phyloP scores from a whole-genome alignment of 345 rosid species.

The Hibiscus syriacus region DNA sequence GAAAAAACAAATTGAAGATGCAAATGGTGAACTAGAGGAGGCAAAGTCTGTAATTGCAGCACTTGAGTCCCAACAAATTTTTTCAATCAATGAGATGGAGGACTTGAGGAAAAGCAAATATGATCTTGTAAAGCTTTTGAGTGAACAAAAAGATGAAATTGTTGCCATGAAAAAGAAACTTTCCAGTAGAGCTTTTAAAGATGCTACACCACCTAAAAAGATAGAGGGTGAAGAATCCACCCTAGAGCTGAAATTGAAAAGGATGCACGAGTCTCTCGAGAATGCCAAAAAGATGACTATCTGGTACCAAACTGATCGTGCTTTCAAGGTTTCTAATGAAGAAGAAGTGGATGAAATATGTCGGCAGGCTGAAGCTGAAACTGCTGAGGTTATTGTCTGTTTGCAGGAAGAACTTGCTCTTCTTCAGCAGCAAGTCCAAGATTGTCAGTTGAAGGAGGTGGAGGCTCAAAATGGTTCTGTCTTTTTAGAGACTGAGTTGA shows the following conservation, averaged over 20 bases:
- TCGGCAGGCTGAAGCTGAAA: conserved; percentile 80
- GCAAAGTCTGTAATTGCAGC: conserved; percentile 68
- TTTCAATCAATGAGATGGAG: conserved; percentile 57
- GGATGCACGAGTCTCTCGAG: conserved; percentile 85
- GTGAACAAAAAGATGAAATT: conserved; percentile 48
- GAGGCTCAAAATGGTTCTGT: conserved; percentile 32
- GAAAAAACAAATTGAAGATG: conserved; percentile 42
- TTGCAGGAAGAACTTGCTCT: conserved; percentile 81
- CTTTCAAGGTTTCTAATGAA: conserved; percentile 57
- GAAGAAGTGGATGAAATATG: conserved; percentile 61
- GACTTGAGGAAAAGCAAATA: conserved; percentile 49
- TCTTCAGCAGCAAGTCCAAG: conserved; percentile 74
- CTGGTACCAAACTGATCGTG: conserved; percentile 56
- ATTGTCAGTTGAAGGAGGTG: conserved; percentile 58
- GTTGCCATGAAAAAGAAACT: conserved; percentile 43
- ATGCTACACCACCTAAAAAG: conserved; percentile 26
- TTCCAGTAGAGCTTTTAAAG: conserved; percentile 35
- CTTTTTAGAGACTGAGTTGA: conserved; percentile 44
- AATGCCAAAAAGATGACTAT: conserved; percentile 67
- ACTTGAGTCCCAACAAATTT: conserved; percentile 71
- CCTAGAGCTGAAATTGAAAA: conserved; percentile 49
- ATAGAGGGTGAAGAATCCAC: conserved; percentile 25
- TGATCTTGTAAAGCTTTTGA: conserved; percentile 39
- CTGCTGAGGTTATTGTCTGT: conserved; percentile 86
- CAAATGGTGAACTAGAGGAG: conserved; percentile 42